A percentile compares a stretch with the other conserved stretches of the same genome.
Conservation (phyloP, 176 grass and related monocot genomes). For the Phyllostachys edulis region DNA sequence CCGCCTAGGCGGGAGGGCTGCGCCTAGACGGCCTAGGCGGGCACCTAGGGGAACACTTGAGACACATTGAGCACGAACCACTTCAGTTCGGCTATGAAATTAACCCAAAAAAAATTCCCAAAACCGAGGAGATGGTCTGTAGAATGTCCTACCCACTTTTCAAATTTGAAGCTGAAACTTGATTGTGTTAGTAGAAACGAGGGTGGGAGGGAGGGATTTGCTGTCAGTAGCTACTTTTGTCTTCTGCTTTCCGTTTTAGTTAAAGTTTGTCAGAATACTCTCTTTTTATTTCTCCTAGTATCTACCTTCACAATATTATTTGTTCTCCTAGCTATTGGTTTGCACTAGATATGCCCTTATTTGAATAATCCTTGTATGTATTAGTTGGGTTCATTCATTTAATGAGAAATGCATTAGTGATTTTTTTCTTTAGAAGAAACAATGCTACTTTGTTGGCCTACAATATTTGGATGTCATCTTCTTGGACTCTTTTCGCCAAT, state of each 20-base stretch:
- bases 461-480: slow-evolving; percentile 22
- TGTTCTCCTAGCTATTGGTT: background rate
- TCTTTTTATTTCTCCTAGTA: background rate
- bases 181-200: background rate
- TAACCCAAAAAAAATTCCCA: background rate
- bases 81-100: background rate
- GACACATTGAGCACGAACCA: background rate
- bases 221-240: background rate
- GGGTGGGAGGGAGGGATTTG: background rate
- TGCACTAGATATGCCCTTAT: background rate
- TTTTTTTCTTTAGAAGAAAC: slow-evolving; percentile 6
- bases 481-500: slow-evolving; percentile 8
- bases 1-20: too few species aligned
- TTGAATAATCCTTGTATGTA: background rate
- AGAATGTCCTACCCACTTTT: background rate
- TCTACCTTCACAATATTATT: background rate
- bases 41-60: too few species aligned
- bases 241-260: background rate
- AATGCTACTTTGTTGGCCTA: background rate
- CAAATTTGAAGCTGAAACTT: background rate
- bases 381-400: slow-evolving; percentile 8
- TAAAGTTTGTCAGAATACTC: background rate
- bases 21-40: too few species aligned
- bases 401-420: background rate
- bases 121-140: background rate